Evolutionary conservation across 1,284 basidiomycete genomes (phyloP).

Genomic region (Pseudozyma thailandica): DNA sequence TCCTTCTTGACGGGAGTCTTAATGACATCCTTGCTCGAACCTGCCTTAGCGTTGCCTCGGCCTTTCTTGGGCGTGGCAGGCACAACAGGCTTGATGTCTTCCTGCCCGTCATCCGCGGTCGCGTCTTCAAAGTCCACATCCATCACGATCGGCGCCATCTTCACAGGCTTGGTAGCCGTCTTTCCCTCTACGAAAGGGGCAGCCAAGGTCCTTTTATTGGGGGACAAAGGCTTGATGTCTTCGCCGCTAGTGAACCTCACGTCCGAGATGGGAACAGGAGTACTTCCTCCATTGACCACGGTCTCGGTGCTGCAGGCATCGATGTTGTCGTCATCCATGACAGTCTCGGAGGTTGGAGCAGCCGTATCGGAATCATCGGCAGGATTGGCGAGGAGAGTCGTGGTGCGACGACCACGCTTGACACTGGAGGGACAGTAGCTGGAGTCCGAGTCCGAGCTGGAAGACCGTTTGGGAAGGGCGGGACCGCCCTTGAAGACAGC

Average conservation of each 20-base stretch:
- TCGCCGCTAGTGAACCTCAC: conserved; percentile 15
- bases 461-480: conserved; percentile 21
- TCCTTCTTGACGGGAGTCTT: conserved; percentile 32
- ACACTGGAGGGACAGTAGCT: background rate
- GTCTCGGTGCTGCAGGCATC: background rate
- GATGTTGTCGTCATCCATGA: conserved; percentile 1
- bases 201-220: background rate
- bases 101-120: background rate
- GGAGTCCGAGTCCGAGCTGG: background rate
- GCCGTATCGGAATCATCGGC: conserved; percentile 3
- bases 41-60: background rate
- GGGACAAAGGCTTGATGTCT: background rate
- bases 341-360: conserved; percentile 1
- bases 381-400: conserved; percentile 19
- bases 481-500: conserved; percentile 28
- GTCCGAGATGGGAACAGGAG: conserved; percentile 6
- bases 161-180: no score
- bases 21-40: conserved; percentile 13
- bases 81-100: background rate
- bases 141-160: no score
- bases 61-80: conserved; percentile 27
- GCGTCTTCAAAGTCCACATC: background rate
- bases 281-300: background rate
- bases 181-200: background rate
- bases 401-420: conserved; percentile 12